Conservation (phyloP, 768 basidiomycete species). For the Pleurotus tuber-regium region DNA sequence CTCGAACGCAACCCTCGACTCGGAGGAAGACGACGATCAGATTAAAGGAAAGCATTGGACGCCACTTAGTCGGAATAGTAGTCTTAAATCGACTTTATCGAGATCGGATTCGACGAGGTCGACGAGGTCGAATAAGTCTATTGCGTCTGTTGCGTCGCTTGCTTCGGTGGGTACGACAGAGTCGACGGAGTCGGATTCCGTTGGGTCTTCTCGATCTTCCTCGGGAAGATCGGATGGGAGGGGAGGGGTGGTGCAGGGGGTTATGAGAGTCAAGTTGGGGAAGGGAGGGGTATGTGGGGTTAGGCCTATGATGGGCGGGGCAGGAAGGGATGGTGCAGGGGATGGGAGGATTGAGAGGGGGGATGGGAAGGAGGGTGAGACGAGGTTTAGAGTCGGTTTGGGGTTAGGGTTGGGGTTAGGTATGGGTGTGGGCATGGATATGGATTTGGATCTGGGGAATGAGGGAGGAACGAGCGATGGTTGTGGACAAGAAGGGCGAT, state of each 20-base stretch:
- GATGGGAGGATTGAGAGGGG: neutral
- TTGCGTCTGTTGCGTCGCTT: neutral
- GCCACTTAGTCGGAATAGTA: constrained; percentile 1
- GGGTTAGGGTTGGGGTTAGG: constrained; percentile 7
- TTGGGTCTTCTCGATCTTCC: neutral
- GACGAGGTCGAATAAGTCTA: neutral
- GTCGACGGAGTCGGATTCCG: neutral
- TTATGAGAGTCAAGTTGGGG: neutral
- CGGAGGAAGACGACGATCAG: too few relatives aligned
- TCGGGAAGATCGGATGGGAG: neutral
- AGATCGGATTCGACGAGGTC: constrained; percentile 4
- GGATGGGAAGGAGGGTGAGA: neutral
- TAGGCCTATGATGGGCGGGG: neutral
- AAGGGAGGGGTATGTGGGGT: constrained; percentile 7
- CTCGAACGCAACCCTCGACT: too few relatives aligned
- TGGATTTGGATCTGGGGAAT: constrained; percentile 12
- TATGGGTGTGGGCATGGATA: constrained; percentile 7
- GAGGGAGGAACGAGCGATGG: constrained; percentile 1
- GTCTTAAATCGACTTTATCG: neutral
- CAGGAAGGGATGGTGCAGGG: neutral
- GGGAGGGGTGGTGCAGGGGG: neutral
- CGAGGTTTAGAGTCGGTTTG: neutral
- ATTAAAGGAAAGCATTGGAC: too few relatives aligned
- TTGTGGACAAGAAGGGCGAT: constrained; percentile 19
- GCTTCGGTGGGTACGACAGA: neutral